Base-by-base conservation (phyloP, 2,329 filamentous ascomycete genomes). In the Hymenoscyphus repandus region DNA sequence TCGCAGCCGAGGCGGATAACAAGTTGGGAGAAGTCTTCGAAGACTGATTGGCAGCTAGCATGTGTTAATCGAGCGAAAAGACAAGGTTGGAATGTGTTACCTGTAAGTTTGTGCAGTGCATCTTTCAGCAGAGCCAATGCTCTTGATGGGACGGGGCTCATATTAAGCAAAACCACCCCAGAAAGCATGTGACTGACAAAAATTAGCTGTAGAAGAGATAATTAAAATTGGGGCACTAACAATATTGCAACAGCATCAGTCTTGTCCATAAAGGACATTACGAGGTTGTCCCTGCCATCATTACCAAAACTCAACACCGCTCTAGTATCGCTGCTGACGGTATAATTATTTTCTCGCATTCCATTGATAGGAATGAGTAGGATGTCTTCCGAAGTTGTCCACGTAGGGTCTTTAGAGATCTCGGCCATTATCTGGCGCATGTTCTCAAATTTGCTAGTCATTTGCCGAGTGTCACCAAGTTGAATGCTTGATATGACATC, bases 401-500 rank as follows among this genome's bases (percentile, higher is more conserved):
- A 68, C 5, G 46, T 55, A 5, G 50, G 46, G 37, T 65, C 59
- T 36, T 58, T 59, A 6, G 76, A 70, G 36, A 75, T 73, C 18
- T 77, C 70, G 53, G 89, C 85, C 61, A 88, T 72, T 38, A 75
- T 76, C 36, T 71, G 69, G 62, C 89, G 83, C 57, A 91, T 72
- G 6, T 72, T 69, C 36, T 74, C 74, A 17, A 89, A 70, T 62
- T 90, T 90, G 47, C 77, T 71, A 0, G 72, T 66, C 30, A 80
- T 77, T 30, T 75, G 68, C 11, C 81, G 74, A 0, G 79, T 75
- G 31, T 74, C 76, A 54, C 83, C 83, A 50, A 82, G 76, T 49
- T 83, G 78, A 46, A 91, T 70, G 59, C 80, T 83, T 61, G 85
- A 88, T 1, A 80, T 78, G 18, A 91, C 74, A 62, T 91, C 86